A percentile compares a stretch with the other conserved stretches of the same genome.
Conservation (phyloP, 2,329 filamentous ascomycete species). For the Diplodia seriata region DNA sequence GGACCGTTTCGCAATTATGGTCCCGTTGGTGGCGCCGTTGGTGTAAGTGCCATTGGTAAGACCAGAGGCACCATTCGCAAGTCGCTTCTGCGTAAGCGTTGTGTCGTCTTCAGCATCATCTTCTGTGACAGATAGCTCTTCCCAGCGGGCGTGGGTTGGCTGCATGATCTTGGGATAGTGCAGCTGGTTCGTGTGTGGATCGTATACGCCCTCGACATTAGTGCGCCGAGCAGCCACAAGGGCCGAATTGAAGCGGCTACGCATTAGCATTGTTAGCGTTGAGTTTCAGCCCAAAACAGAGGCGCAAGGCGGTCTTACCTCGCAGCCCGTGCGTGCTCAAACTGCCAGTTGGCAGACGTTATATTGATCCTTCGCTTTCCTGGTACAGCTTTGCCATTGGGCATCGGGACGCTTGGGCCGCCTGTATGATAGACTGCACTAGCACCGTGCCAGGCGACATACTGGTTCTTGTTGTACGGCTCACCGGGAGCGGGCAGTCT, state of each 20-base stretch:
- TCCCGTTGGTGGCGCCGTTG: slow-evolving; percentile 23
- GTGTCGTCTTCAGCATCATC: slow-evolving; percentile 38
- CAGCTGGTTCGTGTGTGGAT: slow-evolving; percentile 91
- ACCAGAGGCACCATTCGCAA: slow-evolving; percentile 46
- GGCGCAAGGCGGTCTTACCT: slow-evolving; percentile 64
- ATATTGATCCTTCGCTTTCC: slow-evolving; percentile 84
- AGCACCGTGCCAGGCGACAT: slow-evolving; percentile 97
- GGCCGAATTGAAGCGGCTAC: slow-evolving; percentile 81
- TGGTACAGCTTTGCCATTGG: slow-evolving; percentile 74
- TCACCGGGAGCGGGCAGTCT: slow-evolving; percentile 75
- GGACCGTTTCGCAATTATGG: slow-evolving; percentile 29
- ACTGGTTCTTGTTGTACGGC: slow-evolving; percentile 98
- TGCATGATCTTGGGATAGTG: slow-evolving; percentile 89
- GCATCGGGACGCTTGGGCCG: slow-evolving; percentile 75
- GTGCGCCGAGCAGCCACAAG: slow-evolving; percentile 72
- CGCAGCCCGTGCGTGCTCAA: slow-evolving; percentile 90
- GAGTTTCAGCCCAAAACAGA: slow-evolving; percentile 34
- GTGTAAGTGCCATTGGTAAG: slow-evolving; percentile 43
- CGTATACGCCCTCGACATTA: slow-evolving; percentile 81
- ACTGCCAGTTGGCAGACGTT: slow-evolving; percentile 94
- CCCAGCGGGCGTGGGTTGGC: slow-evolving; percentile 83
- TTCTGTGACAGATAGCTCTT: slow-evolving; percentile 65
- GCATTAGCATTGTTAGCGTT: slow-evolving; percentile 21
- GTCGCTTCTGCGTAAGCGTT: background rate
- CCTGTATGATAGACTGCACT: slow-evolving; percentile 93